Base-by-base conservation (phyloP, 208 protist species). In the Paratrypanosoma confusum region DNA sequence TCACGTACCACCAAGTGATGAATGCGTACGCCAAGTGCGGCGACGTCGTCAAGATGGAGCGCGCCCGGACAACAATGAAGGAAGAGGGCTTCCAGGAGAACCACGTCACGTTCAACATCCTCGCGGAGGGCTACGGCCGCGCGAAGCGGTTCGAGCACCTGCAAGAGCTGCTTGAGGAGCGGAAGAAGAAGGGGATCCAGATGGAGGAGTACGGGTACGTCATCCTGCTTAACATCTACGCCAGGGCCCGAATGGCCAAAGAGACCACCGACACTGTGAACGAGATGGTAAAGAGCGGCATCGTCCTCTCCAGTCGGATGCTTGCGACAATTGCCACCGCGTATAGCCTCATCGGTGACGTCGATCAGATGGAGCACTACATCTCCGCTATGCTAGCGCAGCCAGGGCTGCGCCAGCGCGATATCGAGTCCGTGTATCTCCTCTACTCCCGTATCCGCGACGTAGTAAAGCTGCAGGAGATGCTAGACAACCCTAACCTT, bases 1-100 rank as follows among this genome's bases (percentile, higher is more conserved):
- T 87, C 26, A 94, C 86, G 16, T 91, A 74, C 52, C 86, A 94
- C 36, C 79, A 89, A 29, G 77, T 70, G n/a, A 83, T 94, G 78
- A 88, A 85, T 49, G 81, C 86, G 17, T 94, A 91, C 57, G 81
- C 81, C 24, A 94, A 94, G 57, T 75, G 67, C 27, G 86, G 86
- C 3, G 81, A 94, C 42, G 74, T 94, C 13, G 50, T 42, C 8
- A 90, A 91, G 54, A 89, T 94, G 71, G 76, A 91, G 50, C 48
- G 49, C 1, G 64, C 88, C 37, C 75, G 79, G 0, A 57, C 65
- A 3, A 50, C 58, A 39, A 57, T 94, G 51, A 53, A 65, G 33
- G 49, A 40, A 7, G 69, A 81, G 33, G 79, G 81, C 3, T 82
- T 90, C 47, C 41, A 68, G 5, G 79, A 90, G 31, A 91, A 83